Base-by-base conservation (phyloP, 805 yeast genomes). In the Myxozyma neotropica region DNA sequence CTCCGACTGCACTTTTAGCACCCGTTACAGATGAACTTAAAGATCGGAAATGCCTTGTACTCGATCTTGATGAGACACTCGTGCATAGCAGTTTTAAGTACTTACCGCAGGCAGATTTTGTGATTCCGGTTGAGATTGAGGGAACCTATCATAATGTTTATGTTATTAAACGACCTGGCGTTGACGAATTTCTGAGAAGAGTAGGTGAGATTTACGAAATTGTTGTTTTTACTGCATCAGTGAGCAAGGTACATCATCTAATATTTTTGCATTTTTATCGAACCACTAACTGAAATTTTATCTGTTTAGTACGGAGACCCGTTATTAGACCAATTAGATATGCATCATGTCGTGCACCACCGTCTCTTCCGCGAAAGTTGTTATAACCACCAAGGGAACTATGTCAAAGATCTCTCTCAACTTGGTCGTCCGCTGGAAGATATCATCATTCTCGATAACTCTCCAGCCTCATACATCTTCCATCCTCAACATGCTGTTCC, bases 401-500 rank as follows among this genome's bases (percentile, higher is more conserved):
- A 89, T 73, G 90, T 94, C 72, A 94, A 94, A 76, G 93, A 94
- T 72, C 79, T 94, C 67, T 86, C 96, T 4, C 97, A 90, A 73
- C 84, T 94, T 68, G 99, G 99, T 12, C 81, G 99, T 69, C 97
- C 97, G 1, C 77, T 94, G 63, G 76, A 81, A 57, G 96, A 91
- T 66, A 78, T 88, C 45, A 91, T 94, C 58, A 94, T 94, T 66
- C 84, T 94, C 65, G 99, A 94, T 77, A 94, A 94, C 74, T 92
- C 98, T 1, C 98, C 99, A 0, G 96, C 98, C 2, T 89, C 97
- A n/a, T 94, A 94, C 74, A 86, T 93, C 57, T 89, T 94, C 79
- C 98, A 94, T 72, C 99, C 99, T 21, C 96, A 90, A 73, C 97
- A 94, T 76, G 96, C 98, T 7, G 87, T 94, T 29, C 99, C 99